Evolutionary conservation across 768 basidiomycete species (phyloP).

Genomic region (Lactarius deliciosus): DNA sequence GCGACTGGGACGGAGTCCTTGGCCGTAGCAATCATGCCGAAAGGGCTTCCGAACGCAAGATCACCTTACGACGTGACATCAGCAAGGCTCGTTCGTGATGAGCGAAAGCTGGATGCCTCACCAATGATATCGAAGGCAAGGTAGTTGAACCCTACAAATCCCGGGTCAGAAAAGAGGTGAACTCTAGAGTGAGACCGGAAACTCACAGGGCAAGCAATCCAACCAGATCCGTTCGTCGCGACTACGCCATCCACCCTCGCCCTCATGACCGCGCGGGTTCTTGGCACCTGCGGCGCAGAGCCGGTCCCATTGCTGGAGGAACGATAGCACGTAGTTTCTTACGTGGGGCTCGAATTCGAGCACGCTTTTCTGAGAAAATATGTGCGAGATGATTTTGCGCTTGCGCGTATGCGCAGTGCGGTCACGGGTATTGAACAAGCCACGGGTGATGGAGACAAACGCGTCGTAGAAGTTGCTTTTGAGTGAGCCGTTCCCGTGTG

Average conservation of each 20-base stretch:
- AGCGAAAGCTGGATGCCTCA: conserved; percentile 21
- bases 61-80: conserved; percentile 41
- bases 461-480: conserved; percentile 49
- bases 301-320: conserved; percentile 73
- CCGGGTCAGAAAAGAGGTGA: conserved; percentile 16
- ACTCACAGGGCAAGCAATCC: conserved; percentile 69
- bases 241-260: conserved; percentile 59
- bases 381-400: conserved; percentile 86
- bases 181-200: background rate
- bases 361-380: conserved; percentile 83
- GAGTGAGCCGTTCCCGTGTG: conserved; percentile 42
- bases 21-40: conserved; percentile 79
- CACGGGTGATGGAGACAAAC: conserved; percentile 46
- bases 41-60: conserved; percentile 79
- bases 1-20: conserved; percentile 72
- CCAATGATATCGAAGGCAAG: conserved; percentile 79
- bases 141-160: conserved; percentile 51
- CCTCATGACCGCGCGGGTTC: conserved; percentile 52
- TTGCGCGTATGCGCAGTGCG: conserved; percentile 77
- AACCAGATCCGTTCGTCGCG: conserved; percentile 65
- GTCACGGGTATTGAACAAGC: conserved; percentile 73
- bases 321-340: conserved; percentile 52
- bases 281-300: conserved; percentile 53
- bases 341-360: conserved; percentile 85
- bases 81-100: background rate